A percentile compares a stretch with the other conserved stretches of the same genome.
Evolutionary conservation across 140 eudicot species (phyloP).

Genomic region (Cichorium intybus): DNA sequence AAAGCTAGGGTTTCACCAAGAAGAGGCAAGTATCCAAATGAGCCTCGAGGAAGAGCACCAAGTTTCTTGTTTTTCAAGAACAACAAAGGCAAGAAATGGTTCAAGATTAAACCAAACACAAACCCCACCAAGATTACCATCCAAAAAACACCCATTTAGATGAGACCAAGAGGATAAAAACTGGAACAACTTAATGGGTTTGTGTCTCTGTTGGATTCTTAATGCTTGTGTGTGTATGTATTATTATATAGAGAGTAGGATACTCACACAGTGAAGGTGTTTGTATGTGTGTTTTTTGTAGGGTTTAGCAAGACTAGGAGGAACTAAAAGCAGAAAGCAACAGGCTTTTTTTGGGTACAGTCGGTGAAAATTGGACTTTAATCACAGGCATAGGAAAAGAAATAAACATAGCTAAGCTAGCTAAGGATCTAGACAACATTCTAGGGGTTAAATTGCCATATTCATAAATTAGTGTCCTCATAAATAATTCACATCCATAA

Average conservation of each 20-base stretch:
- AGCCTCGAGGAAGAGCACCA: slow-evolving; percentile 58
- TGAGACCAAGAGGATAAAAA: slow-evolving; percentile 9
- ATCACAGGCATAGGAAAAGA: slow-evolving; percentile 41
- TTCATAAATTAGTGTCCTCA: slow-evolving; percentile 21
- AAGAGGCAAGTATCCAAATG: slow-evolving; percentile 69
- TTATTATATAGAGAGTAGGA: slow-evolving; percentile 13
- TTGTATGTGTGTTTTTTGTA: slow-evolving; percentile 30
- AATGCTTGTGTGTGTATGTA: slow-evolving; percentile 21
- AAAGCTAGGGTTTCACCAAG: slow-evolving; percentile 78
- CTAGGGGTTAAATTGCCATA: slow-evolving; percentile 27
- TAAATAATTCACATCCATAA: slow-evolving; percentile 3
- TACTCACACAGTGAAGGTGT: slow-evolving; percentile 19
- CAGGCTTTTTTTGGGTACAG: slow-evolving; percentile 42
- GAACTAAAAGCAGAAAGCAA: slow-evolving; percentile 27
- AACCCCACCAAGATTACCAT: slow-evolving; percentile 32
- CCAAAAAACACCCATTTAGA: slow-evolving; percentile 32
- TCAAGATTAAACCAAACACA: slow-evolving; percentile 44
- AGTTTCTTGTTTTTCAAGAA: slow-evolving; percentile 33
- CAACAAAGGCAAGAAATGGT: slow-evolving; percentile 72
- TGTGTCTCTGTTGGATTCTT: slow-evolving; percentile 22
- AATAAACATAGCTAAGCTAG: slow-evolving; percentile 35
- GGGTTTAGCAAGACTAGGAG: slow-evolving; percentile 30
- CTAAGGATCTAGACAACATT: slow-evolving; percentile 42
- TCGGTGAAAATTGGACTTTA: slow-evolving; percentile 46
- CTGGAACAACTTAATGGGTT: slow-evolving; percentile 12